Percentiles rank a stretch among this genome's conserved stretches.
Evolutionary conservation across 805 yeast genomes (phyloP).

Genomic region (Candida pini): DNA sequence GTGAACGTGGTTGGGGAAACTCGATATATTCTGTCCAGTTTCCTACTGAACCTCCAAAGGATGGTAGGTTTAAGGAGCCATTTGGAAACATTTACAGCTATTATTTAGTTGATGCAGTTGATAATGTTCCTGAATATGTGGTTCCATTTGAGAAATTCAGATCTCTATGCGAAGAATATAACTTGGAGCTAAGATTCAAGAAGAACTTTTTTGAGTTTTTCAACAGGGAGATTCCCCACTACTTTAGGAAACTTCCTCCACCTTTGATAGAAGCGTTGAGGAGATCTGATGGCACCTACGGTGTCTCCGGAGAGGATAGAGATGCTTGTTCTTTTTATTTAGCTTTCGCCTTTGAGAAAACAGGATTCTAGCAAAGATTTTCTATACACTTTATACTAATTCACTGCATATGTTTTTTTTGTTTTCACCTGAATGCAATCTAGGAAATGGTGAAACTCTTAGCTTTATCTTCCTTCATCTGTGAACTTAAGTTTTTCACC

Average conservation of each 20-base stretch:
- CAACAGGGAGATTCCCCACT: constrained; percentile 68
- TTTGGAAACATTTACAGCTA: constrained; percentile 83
- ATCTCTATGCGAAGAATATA: constrained; percentile 77
- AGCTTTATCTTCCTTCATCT: constrained; percentile 13
- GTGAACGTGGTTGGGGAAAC: constrained; percentile 75
- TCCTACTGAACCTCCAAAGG: constrained; percentile 70
- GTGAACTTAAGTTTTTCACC: constrained; percentile 39
- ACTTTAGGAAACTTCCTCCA: constrained; percentile 52
- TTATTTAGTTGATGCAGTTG: constrained; percentile 87
- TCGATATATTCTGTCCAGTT: constrained; percentile 76
- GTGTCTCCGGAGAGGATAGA: constrained; percentile 83
- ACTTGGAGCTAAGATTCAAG: constrained; percentile 63
- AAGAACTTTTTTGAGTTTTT: constrained; percentile 80
- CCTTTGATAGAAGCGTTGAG: constrained; percentile 60
- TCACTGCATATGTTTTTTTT: neutral
- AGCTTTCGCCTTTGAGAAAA: constrained; percentile 72
- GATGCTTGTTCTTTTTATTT: constrained; percentile 84
- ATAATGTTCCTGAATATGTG: constrained; percentile 92
- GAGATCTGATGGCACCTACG: constrained; percentile 73
- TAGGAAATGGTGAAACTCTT: constrained; percentile 15
- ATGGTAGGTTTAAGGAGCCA: constrained; percentile 66
- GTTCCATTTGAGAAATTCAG: constrained; percentile 90
- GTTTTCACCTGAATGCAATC: too few relatives aligned
- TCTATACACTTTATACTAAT: too few relatives aligned
- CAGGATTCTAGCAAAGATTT: constrained; percentile 13